Conservation (phyloP, 129 eudicot species). For the Tagetes patula region DNA sequence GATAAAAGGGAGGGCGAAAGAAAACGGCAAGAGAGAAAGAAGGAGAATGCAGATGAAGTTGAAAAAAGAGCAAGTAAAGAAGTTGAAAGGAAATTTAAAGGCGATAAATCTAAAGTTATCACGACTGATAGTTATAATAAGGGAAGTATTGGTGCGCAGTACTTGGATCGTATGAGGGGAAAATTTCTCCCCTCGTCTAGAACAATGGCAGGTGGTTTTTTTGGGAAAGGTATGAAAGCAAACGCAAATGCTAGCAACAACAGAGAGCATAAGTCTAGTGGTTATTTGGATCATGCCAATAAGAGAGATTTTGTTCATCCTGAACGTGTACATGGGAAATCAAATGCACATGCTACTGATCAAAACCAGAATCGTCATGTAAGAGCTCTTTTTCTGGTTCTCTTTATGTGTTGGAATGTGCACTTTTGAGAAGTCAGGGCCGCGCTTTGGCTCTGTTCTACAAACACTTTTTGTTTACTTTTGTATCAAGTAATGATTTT, state of each 20-base stretch:
- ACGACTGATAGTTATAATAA: slow-evolving; percentile 40
- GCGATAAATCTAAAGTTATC: slow-evolving; percentile 42
- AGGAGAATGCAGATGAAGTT: slow-evolving; percentile 75
- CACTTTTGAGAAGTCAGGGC: not conserved
- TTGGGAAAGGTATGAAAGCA: slow-evolving; percentile 52
- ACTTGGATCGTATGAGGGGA: slow-evolving; percentile 82
- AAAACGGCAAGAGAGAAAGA: slow-evolving; percentile 65
- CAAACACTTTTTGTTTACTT: not conserved
- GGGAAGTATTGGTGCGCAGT: slow-evolving; percentile 67
- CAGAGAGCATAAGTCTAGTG: slow-evolving; percentile 58
- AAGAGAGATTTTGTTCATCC: slow-evolving; percentile 49
- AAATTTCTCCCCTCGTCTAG: slow-evolving; percentile 80
- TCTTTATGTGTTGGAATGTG: not conserved
- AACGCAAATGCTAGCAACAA: slow-evolving; percentile 38
- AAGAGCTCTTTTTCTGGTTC: slow-evolving; percentile 37
- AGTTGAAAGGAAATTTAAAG: slow-evolving; percentile 46
- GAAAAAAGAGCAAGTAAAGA: slow-evolving; percentile 65
- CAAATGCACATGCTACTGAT: slow-evolving; percentile 48
- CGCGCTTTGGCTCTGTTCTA: not conserved
- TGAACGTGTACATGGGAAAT: slow-evolving; percentile 48
- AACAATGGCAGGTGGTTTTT: slow-evolving; percentile 63
- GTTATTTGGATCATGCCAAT: slow-evolving; percentile 40
- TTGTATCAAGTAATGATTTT: not conserved
- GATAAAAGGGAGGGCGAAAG: slow-evolving; percentile 58
- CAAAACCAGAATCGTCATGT: slow-evolving; percentile 57